Percentiles rank a stretch among this genome's conserved stretches.
phyloP scores from a whole-genome alignment of 2,329 filamentous ascomycete species.

The Berkeleyomyces rouxiae region DNA sequence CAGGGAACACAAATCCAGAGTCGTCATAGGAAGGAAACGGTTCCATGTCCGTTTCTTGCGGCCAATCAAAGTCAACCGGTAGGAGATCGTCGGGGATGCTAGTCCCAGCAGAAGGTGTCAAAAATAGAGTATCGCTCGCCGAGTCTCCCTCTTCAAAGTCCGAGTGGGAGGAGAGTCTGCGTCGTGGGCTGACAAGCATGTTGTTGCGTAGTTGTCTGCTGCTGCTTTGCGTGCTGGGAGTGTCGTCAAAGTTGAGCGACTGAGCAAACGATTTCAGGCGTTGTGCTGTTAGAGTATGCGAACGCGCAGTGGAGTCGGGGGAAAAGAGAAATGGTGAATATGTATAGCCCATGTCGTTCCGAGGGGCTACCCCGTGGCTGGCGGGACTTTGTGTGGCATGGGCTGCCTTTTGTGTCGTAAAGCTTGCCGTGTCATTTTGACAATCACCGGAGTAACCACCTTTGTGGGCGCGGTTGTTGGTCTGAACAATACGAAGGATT shows the following conservation, averaged over 20 bases:
- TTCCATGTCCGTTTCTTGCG: constrained; percentile 2
- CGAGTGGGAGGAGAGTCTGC: not conserved
- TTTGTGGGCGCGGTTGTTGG: not conserved
- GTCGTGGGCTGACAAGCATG: not conserved
- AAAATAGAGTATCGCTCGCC: not conserved
- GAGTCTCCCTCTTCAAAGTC: constrained; percentile 3
- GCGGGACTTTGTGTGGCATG: not conserved
- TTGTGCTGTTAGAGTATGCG: not conserved
- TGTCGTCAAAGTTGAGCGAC: not conserved
- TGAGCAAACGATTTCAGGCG: not conserved
- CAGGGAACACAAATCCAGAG: constrained; percentile 7
- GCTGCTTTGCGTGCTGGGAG: not conserved
- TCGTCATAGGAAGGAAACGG: constrained; percentile 11
- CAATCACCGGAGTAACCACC: not conserved
- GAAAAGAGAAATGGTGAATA: not conserved
- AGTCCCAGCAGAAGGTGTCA: not conserved
- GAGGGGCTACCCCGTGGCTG: not conserved
- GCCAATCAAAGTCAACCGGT: not conserved
- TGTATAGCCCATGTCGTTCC: not conserved
- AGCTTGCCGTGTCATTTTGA: not conserved
- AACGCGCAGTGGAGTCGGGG: not conserved
- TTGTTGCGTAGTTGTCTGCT: not conserved
- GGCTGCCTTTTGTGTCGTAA: not conserved
- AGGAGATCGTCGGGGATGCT: constrained; percentile 1
- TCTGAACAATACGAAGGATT: not conserved